These are phyloP conservation scores for Aethionema arabicum DNA, from an alignment of 345 rosid genomes.

Conservation along the genomic window DNA sequence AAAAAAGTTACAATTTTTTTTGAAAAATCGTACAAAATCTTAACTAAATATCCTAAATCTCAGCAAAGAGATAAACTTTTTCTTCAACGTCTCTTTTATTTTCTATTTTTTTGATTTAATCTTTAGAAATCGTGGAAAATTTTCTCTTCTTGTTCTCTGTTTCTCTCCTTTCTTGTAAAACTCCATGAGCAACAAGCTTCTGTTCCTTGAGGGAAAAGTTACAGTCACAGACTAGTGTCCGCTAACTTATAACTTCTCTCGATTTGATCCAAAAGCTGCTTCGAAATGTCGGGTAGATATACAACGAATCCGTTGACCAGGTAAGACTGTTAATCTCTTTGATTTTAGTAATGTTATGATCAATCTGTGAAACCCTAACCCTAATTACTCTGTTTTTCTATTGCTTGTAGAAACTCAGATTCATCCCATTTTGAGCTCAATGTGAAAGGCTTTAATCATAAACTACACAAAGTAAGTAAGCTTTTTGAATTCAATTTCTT, in stretches of 20 bases:
- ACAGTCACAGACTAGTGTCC: neutral
- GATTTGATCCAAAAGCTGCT: neutral
- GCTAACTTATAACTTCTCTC: neutral
- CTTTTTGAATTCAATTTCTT: neutral
- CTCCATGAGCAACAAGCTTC: slow-evolving; percentile 11
- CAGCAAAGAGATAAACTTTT: slow-evolving; percentile 17
- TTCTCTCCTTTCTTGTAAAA: slow-evolving; percentile 10
- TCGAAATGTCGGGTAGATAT: slow-evolving; percentile 24
- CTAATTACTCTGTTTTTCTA: slow-evolving; percentile 1
- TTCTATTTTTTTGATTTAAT: slow-evolving; percentile 20
- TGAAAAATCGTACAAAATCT: slow-evolving; percentile 24
- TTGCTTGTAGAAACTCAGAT: slow-evolving; percentile 43
- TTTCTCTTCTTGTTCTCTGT: slow-evolving; percentile 4
- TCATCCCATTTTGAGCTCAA: slow-evolving; percentile 42
- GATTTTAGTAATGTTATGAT: neutral
- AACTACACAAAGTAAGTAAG: slow-evolving; percentile 56
- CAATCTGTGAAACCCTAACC: neutral
- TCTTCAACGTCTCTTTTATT: slow-evolving; percentile 32
- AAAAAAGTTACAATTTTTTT: slow-evolving; percentile 18
- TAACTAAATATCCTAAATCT: slow-evolving; percentile 29
- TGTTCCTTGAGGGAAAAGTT: slow-evolving; percentile 15
- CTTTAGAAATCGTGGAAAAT: slow-evolving; percentile 6
- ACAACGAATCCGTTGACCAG: neutral
- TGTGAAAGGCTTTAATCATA: slow-evolving; percentile 44
- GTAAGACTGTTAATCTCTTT: slow-evolving; percentile 26